Percentiles rank a stretch among this genome's conserved stretches.
Evolutionary conservation across 2,329 filamentous ascomycete genomes (phyloP).

Genomic region (Beauveria sp.): DNA sequence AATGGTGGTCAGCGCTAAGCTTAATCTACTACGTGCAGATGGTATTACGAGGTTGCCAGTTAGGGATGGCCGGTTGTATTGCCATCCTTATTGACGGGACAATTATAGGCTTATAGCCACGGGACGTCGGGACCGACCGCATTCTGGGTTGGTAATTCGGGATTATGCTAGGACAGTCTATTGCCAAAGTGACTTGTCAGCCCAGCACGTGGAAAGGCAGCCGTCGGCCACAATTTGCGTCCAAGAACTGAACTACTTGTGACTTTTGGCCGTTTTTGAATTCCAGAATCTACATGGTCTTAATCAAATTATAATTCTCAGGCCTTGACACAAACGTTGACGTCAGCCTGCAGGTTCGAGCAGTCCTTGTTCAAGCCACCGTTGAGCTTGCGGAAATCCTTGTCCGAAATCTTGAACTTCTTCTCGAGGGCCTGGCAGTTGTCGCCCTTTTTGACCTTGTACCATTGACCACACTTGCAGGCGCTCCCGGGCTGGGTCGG

Average conservation of each 20-base stretch:
- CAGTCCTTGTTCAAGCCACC: constrained; percentile 2
- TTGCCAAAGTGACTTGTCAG: too few relatives aligned
- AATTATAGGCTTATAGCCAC: neutral
- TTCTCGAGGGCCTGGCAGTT: constrained; percentile 6
- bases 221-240: too few relatives aligned
- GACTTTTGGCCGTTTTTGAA: too few relatives aligned
- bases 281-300: too few relatives aligned
- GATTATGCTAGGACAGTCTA: too few relatives aligned
- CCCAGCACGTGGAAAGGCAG: too few relatives aligned
- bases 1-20: neutral
- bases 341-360: constrained; percentile 1
- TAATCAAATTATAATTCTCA: neutral
- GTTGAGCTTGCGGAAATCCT: constrained; percentile 2
- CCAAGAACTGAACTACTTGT: too few relatives aligned
- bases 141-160: too few relatives aligned
- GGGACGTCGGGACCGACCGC: neutral
- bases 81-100: neutral
- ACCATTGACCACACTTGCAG: constrained; percentile 9
- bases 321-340: constrained; percentile 9
- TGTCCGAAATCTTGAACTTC: neutral
- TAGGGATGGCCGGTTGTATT: neutral
- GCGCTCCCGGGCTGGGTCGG: neutral
- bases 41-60: neutral
- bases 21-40: neutral
- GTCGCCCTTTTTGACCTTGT: constrained; percentile 11